Evolutionary conservation across 768 basidiomycete species (phyloP), one percentile per base, ranked within the genome.

Genomic region (Myochromella boudieri): DNA sequence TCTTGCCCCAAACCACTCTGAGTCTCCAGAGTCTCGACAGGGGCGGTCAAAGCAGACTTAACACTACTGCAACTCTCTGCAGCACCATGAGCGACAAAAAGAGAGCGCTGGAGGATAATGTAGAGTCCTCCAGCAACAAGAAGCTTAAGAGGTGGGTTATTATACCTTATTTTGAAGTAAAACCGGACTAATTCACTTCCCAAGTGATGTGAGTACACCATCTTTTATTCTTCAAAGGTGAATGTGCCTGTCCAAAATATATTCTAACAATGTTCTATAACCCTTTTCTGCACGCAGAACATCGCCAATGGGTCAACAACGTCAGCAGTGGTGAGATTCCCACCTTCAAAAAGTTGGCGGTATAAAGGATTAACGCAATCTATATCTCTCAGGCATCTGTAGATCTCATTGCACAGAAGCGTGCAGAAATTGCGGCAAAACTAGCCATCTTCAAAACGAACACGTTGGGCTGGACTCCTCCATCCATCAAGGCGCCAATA

Each of bases 381-480:
- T 27, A 36, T 47, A 31, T 31, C 21, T 20, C 20, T 32, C n/a
- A 53, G 54, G 17, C 42, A 1, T 32, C 51, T 44, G 79, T 81
- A 54, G 85, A 79, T 24, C 77, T 90, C 56, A 91, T 92, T 44
- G 85, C 86, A 17, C 86, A 87, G 67, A 90, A 89, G 66, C 77
- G 84, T 29, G 88, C 90, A 5, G 87, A 92, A 65, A 84, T 95
- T 51, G 77, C 86, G 9, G 91, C 92, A 12, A 93, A 91, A 63
- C 74, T 90, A 18, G 91, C 91, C 2, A 82, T 83, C 2, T 85
- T 91, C 77, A 81, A 77, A 62, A 73, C 65, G 36, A 64, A 64
- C 17, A 63, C 68, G 1, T 49, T 72, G 25, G 65, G 66, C 2
- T 52, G 54, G 42, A 58, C 60, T 8, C 55, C 65, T 11, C 54